Evolutionary conservation across 202 grass and related monocot genomes (phyloP).

Genomic region (Schoenoplectus tabernaemontani): DNA sequence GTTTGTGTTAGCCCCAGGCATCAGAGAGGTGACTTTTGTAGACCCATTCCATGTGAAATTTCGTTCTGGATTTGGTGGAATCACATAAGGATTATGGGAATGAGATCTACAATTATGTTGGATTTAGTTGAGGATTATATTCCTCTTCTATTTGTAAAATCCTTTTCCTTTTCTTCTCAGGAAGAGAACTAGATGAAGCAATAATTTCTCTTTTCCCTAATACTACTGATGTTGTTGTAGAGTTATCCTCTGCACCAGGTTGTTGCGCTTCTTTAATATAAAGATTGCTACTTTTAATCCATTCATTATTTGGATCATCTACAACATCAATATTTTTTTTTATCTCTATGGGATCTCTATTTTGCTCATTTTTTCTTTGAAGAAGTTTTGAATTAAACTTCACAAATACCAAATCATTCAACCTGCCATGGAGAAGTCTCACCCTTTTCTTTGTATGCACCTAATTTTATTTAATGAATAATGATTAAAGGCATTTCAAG

Average conservation of each 20-base stretch:
- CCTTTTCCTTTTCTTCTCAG: no score
- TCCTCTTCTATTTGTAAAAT: no score
- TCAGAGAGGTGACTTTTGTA: not conserved
- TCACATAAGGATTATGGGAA: no score
- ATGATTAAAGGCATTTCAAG: no score
- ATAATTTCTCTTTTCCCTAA: no score
- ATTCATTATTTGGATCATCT: not conserved
- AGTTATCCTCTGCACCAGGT: no score
- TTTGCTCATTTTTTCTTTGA: not conserved
- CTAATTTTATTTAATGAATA: not conserved
- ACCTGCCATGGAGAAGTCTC: not conserved
- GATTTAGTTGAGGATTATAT: no score
- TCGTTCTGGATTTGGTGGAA: not conserved
- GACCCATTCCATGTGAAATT: not conserved
- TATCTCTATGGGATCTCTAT: not conserved
- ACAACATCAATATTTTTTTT: not conserved
- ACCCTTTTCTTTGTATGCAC: conserved; percentile 2
- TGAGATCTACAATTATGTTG: no score
- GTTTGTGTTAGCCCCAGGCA: not conserved
- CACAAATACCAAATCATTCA: conserved; percentile 4
- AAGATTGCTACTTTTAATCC: not conserved
- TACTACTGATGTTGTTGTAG: no score
- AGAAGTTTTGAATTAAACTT: conserved; percentile 20
- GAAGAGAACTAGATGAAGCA: no score
- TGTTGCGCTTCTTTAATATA: no score